Conservation (phyloP, 2,329 filamentous ascomycete genomes). For the Fusarium duplospermum region DNA sequence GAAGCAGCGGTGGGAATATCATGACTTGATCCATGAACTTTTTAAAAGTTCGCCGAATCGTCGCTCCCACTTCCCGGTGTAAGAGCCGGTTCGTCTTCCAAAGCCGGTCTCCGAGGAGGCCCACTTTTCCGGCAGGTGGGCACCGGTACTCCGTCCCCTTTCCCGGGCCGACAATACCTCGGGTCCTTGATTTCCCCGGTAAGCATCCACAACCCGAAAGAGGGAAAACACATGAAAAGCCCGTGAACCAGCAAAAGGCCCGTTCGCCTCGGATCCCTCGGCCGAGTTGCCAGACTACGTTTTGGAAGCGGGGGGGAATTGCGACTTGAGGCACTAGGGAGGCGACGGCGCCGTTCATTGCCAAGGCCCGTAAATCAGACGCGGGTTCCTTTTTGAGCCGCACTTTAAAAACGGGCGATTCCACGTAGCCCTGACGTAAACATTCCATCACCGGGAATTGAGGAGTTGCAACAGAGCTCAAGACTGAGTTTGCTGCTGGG, state of each 20-base stretch:
- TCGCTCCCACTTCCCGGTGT: background rate
- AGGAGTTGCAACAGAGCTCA: background rate
- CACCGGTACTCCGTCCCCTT: background rate
- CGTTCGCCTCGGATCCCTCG: background rate
- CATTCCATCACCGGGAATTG: conserved; percentile 1
- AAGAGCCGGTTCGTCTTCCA: background rate
- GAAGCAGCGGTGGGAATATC: background rate
- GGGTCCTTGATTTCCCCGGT: background rate
- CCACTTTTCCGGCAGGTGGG: background rate
- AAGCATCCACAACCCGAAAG: background rate
- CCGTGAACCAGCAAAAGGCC: background rate
- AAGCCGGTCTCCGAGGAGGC: background rate
- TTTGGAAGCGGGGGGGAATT: background rate
- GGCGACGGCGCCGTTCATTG: background rate
- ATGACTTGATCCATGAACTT: background rate
- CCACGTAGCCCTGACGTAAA: background rate
- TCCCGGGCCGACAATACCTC: background rate
- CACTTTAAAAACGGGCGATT: conserved; percentile 2
- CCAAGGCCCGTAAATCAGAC: conserved; percentile 4
- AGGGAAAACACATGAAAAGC: background rate
- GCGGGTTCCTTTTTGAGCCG: conserved; percentile 12
- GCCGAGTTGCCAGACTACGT: conserved; percentile 4
- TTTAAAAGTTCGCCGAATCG: background rate
- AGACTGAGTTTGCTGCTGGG: background rate
- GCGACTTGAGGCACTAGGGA: background rate